Evolutionary conservation across 768 basidiomycete genomes (phyloP).

Genomic region (Phanerochaete carnosa): DNA sequence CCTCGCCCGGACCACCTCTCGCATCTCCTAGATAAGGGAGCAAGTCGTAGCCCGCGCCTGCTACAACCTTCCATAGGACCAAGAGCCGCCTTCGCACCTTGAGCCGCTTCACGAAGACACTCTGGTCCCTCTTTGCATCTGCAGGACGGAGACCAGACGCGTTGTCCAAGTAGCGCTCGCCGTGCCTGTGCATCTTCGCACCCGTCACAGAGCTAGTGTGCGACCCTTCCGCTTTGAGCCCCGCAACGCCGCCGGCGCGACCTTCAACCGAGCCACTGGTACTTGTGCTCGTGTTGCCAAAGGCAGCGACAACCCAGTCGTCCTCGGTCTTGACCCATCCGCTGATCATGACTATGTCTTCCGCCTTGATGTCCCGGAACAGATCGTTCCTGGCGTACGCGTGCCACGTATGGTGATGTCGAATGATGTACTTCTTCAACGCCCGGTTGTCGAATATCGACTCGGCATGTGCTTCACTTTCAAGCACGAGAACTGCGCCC

Average conservation of each 20-base stretch:
- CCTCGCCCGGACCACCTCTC: too few species aligned
- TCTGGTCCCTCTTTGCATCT: slow-evolving; percentile 8
- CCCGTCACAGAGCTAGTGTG: neutral
- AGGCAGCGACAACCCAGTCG: neutral
- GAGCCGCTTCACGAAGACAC: slow-evolving; percentile 15
- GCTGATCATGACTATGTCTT: neutral
- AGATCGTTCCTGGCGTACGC: neutral
- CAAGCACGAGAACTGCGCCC: too few species aligned
- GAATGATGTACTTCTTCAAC: neutral
- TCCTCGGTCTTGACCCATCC: neutral
- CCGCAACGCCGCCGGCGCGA: too few species aligned
- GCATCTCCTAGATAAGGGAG: too few species aligned
- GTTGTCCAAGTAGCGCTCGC: too few species aligned
- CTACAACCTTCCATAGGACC: too few species aligned
- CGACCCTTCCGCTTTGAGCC: neutral
- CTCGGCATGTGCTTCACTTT: too few species aligned
- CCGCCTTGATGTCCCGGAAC: neutral
- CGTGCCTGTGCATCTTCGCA: neutral
- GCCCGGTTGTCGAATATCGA: too few species aligned
- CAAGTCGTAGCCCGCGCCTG: too few species aligned
- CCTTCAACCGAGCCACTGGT: neutral
- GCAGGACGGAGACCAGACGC: too few species aligned
- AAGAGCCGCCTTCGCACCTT: slow-evolving; percentile 11
- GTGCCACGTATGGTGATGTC: neutral
- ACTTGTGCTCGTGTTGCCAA: neutral